Conservation (phyloP, 768 basidiomycete genomes). For the Boletus vinaceobasis region DNA sequence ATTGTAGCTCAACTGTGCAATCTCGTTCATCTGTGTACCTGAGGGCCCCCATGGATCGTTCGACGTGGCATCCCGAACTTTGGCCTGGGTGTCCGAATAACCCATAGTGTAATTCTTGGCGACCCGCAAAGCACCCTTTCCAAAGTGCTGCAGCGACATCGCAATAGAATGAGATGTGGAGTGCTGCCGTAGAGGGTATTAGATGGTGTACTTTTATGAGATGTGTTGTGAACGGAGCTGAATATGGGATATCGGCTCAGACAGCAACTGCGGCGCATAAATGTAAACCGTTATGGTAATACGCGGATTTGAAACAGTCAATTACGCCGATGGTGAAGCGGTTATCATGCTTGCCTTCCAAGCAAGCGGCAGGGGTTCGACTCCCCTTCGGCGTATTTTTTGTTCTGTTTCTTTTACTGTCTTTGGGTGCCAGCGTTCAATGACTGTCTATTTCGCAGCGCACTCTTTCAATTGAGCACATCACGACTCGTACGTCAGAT, state of each 20-base stretch:
- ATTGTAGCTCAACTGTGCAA: slow-evolving; percentile 95
- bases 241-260: neutral
- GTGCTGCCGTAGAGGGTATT: slow-evolving; percentile 11
- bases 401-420: neutral
- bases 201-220: slow-evolving; percentile 4
- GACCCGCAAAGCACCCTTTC: slow-evolving; percentile 80
- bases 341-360: slow-evolving; percentile 95
- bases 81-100: slow-evolving; percentile 93
- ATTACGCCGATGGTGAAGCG: slow-evolving; percentile 73
- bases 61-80: slow-evolving; percentile 93
- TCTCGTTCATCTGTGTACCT: slow-evolving; percentile 98
- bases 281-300: neutral
- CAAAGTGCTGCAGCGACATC: slow-evolving; percentile 72
- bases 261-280: slow-evolving; percentile 8
- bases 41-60: slow-evolving; percentile 99
- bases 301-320: neutral
- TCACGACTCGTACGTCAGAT: no score
- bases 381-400: slow-evolving; percentile 54
- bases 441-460: no score
- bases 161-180: neutral
- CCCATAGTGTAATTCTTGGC: slow-evolving; percentile 96
- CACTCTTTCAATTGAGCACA: no score
- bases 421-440: no score
- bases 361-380: slow-evolving; percentile 74
- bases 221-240: slow-evolving; percentile 22